phyloP scores from a whole-genome alignment of 2,329 filamentous ascomycete species.

The Falciphora oryzae region DNA sequence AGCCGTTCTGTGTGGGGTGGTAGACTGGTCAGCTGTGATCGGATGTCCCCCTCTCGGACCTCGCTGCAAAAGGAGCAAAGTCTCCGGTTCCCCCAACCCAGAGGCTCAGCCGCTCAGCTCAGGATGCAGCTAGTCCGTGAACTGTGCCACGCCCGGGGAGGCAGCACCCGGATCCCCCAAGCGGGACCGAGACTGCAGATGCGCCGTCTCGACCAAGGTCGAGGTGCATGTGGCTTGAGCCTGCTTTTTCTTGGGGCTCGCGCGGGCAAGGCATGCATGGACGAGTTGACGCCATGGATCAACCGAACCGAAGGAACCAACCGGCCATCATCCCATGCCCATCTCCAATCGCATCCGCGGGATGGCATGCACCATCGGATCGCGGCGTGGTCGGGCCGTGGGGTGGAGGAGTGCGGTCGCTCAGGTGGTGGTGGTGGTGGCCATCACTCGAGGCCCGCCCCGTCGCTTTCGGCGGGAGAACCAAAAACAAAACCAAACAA shows the following conservation, averaged over 20 bases:
- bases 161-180: no score
- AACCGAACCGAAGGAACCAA: neutral
- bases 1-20: constrained; percentile 60
- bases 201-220: neutral
- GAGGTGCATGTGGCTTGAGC: neutral
- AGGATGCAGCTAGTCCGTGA: neutral
- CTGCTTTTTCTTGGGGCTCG: neutral
- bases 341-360: neutral
- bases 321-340: neutral
- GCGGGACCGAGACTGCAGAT: no score
- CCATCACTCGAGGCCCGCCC: no score
- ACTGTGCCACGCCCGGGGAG: no score
- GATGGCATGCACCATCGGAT: neutral
- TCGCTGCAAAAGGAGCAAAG: neutral
- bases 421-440: no score
- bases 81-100: neutral
- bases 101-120: no score
- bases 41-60: neutral
- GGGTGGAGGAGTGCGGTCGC: no score
- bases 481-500: constrained; percentile 5
- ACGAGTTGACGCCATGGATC: no score
- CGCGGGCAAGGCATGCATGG: neutral
- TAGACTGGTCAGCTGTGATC: neutral
- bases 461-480: no score
- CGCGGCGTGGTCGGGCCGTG: no score